Evolutionary conservation across 192 early-diverging fungal species (phyloP), one percentile per base, ranked within the genome.

Genomic region (Coemansia sp.): DNA sequence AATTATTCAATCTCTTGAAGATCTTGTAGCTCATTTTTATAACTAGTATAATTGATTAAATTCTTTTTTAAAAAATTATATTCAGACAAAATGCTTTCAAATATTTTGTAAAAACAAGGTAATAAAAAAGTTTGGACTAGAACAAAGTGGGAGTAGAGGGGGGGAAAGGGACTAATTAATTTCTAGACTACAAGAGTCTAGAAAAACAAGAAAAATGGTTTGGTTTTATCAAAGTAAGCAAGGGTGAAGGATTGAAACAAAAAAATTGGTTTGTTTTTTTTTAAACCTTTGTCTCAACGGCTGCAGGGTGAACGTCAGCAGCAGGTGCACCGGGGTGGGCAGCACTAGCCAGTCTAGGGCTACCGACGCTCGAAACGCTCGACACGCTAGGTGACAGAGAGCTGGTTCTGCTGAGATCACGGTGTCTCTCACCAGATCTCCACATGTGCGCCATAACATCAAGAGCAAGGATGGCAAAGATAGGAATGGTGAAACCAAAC

Each of bases 281-380:
- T 53, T 74, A 74, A 55, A 74, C 71, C 71, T 74, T 74, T 51
- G 46, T 64, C 53, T 74, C 71, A 11, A 51, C 53, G 1, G 56
- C 64, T 26, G 52, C 30, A 8, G 30, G 30, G 5, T 5, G 45
- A 10, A 29, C 63, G 24, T 29, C 38, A 10, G 41, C 41, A 6
- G 46, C 65, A 6, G 58, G 65, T 1, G 23, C 55, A 6, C 47
- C 69, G 5, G 39, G 48, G 38, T 50, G 59, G 0, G 37, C 55
- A 13, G 58, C 54, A 15, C 37, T 43, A 24, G 44, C 64, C 7
- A 55, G 24, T 46, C 59, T 41, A 29, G 63, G 58, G 52, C 50
- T 58, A 46, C 63, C 55, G 26, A 57, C 50, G 30, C 50, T 53
- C 30, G 51, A 51, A 0, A 60, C 59, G 45, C 71, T 74, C 7